Evolutionary conservation across 805 yeast genomes (phyloP), one percentile per base, ranked within the genome.

Genomic region (Saccharomycopsis malanga): DNA sequence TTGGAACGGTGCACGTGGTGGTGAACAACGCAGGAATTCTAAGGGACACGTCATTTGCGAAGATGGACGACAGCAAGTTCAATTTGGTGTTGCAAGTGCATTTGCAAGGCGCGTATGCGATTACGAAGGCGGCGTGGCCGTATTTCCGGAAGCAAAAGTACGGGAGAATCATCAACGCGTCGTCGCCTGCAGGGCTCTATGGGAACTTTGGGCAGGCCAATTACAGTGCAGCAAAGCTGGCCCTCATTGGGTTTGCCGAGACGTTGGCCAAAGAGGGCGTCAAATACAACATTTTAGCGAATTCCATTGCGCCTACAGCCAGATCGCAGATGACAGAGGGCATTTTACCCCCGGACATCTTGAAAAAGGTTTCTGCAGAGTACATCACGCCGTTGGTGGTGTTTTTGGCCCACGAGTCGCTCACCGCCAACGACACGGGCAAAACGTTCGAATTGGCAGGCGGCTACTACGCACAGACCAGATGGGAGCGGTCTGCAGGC

Each of bases 141-240:
- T 73, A 83, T 61, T 77, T 91, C 71, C 79, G 78, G 62, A 68
- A 84, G 54, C 97, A 93, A 66, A 77, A 78, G 52, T 91, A 72
- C 61, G 98, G 98, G 54, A 76, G 98, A 58, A 75, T 91, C 57
- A 67, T 91, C 58, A 89, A 87, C 74, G 89, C 97, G n/a, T 80
- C 95, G 23, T 88, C 96, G 3, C 96, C 98, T 3, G 98, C 98
- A 30, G 98, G 98, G 20, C 73, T 91, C 55, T 91, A 83, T 63
- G 98, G 98, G 53, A 88, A 88, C 68, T 91, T 89, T 67, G 98
- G 98, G 42, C 98, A 91, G 69, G 79, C 95, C 35, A 91, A 91
- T 69, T 91, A 91, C 68, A 81, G 96, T 1, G 89, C 96, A 24
- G 97, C 96, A 20, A 91, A 91, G 66, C 70, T 85, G 53, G 98